Conservation (phyloP, 73 alveolate species). For the Stentor roeselii region DNA sequence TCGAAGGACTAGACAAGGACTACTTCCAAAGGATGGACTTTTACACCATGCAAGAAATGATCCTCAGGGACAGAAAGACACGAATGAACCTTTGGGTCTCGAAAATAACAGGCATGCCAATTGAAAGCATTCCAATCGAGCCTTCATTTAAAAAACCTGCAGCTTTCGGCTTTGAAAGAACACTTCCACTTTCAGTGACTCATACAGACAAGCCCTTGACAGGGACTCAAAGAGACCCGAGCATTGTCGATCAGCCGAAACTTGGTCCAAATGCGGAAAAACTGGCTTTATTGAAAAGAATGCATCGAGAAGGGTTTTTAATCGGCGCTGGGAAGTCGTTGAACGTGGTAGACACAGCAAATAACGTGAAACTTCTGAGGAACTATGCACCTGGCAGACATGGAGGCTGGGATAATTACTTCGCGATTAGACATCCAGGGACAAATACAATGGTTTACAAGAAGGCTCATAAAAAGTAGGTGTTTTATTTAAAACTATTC, state of each 20-base stretch:
- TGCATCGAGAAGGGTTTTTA: constrained; percentile 70
- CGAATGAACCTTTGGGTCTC: constrained; percentile 96
- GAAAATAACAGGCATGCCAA: constrained; percentile 86
- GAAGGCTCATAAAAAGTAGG: constrained; percentile 4
- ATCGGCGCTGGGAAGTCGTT: constrained; percentile 58
- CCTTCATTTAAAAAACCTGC: constrained; percentile 55
- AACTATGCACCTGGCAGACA: constrained; percentile 91
- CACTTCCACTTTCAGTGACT: constrained; percentile 69
- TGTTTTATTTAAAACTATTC: not conserved
- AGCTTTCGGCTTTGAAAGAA: constrained; percentile 82
- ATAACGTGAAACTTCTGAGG: constrained; percentile 79
- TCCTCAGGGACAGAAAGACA: constrained; percentile 90
- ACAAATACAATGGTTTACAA: not conserved
- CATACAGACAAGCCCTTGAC: constrained; percentile 50
- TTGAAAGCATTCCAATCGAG: constrained; percentile 75
- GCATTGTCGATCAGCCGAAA: constrained; percentile 64
- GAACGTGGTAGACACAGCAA: constrained; percentile 64
- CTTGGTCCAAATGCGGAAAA: constrained; percentile 71
- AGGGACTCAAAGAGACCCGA: constrained; percentile 45
- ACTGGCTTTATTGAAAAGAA: constrained; percentile 53
- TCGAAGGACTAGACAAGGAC: constrained; percentile 82
- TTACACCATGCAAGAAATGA: constrained; percentile 82
- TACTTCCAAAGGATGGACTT: constrained; percentile 90
- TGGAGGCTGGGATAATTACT: constrained; percentile 87
- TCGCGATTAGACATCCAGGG: constrained; percentile 28